Percentiles rank a stretch among this genome's conserved stretches.
These are phyloP conservation scores for Phalaenopsis equestris DNA, from an alignment of 106 monocot species.

Conservation along the genomic window DNA sequence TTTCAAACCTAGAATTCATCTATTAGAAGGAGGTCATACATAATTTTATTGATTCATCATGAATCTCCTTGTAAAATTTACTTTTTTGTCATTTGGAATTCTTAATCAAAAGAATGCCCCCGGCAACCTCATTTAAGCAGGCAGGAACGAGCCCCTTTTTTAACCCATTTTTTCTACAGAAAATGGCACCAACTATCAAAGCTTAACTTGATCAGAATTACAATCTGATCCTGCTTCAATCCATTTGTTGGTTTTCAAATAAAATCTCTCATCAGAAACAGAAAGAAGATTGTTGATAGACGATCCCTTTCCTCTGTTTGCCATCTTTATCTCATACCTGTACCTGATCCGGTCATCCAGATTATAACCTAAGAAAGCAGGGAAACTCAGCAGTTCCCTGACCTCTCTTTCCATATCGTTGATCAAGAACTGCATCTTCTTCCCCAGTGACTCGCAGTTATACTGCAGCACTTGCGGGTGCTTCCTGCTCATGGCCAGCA, in stretches of 20 bases:
- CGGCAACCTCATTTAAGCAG: not conserved
- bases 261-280: conserved; percentile 45
- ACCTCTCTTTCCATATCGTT: conserved; percentile 61
- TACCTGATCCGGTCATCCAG: conserved; percentile 67
- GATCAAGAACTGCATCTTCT: conserved; percentile 71
- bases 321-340: conserved; percentile 60
- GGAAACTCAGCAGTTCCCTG: conserved; percentile 62
- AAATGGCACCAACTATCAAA: not conserved
- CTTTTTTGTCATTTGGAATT: not conserved
- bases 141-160: not conserved
- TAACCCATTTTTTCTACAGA: not conserved
- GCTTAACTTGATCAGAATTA: not conserved
- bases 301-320: conserved; percentile 37
- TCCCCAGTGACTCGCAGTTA: conserved; percentile 39
- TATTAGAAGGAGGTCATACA: not conserved
- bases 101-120: not conserved
- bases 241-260: conserved; percentile 11
- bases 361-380: conserved; percentile 77
- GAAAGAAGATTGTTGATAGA: conserved; percentile 70
- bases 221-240: not conserved
- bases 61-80: not conserved
- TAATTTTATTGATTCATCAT: not conserved
- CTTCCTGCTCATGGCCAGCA: conserved; percentile 66
- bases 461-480: conserved; percentile 85
- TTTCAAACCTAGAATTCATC: not conserved